phyloP scores from a whole-genome alignment of 192 early-diverging fungal species.

The Backusella tarrabulga region DNA sequence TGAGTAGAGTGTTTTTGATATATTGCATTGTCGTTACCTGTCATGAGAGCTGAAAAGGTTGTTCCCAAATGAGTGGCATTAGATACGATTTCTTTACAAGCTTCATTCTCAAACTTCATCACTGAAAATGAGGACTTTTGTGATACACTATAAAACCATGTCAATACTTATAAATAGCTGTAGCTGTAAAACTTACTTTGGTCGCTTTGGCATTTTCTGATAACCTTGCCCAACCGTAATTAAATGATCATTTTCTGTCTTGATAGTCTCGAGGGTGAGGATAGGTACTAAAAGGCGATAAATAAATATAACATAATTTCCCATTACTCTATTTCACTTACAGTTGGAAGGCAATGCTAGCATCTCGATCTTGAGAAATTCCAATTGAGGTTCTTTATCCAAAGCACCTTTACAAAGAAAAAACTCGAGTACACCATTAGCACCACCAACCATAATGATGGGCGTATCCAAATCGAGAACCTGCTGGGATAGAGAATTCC shows the following conservation, averaged over 20 bases:
- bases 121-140: neutral
- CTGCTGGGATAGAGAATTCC: neutral
- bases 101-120: neutral
- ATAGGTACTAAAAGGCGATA: neutral
- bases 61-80: neutral
- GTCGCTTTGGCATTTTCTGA: neutral
- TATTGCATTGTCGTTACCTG: neutral
- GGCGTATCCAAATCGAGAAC: neutral
- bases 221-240: neutral
- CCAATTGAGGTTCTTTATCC: neutral
- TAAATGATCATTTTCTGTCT: neutral
- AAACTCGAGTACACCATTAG: conserved; percentile 1
- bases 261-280: neutral
- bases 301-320: neutral
- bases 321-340: neutral
- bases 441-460: neutral
- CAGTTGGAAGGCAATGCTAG: neutral
- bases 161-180: neutral
- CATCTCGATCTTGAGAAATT: neutral
- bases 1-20: neutral
- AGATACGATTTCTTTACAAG: neutral
- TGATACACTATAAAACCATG: neutral
- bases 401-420: neutral
- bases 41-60: neutral
- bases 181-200: neutral